Conservation (phyloP, 805 yeast genomes). For the Metschnikowia vanudenii region DNA sequence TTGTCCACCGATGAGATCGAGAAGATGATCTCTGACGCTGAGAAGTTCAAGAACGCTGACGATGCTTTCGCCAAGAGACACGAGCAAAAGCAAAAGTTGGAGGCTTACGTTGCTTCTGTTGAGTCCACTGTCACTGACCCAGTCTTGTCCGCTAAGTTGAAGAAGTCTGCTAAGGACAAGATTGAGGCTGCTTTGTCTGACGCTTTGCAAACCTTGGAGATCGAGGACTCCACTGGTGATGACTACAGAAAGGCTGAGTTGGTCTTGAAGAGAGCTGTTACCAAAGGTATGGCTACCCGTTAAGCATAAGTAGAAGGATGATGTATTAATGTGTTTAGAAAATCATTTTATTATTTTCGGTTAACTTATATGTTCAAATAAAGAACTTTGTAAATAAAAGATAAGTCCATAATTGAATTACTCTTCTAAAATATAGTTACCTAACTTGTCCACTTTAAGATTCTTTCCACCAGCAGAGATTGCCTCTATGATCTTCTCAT, state of each 20-base stretch:
- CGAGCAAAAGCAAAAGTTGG: constrained; percentile 98
- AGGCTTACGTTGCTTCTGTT: constrained; percentile 85
- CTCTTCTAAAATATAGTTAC: constrained; percentile 71
- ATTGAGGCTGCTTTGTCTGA: constrained; percentile 97
- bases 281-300: constrained; percentile 99
- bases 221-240: constrained; percentile 95
- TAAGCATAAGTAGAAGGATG: constrained; percentile 41
- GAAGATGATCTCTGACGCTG: constrained; percentile 49
- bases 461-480: constrained; percentile 59
- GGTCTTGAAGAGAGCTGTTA: constrained; percentile 97
- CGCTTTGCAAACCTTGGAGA: constrained; percentile 95
- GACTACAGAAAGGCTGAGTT: constrained; percentile 99
- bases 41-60: constrained; percentile 88
- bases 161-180: constrained; percentile 96
- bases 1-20: constrained; percentile 49
- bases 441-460: constrained; percentile 78
- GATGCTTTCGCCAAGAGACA: constrained; percentile 99
- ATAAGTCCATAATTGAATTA: not conserved
- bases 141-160: constrained; percentile 91
- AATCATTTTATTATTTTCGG: constrained; percentile 16
- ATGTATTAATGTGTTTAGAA: constrained; percentile 22
- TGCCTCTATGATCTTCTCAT: constrained; percentile 66
- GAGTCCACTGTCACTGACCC: constrained; percentile 98
- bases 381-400: not conserved
- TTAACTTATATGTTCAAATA: constrained; percentile 8